phyloP scores from a whole-genome alignment of 495 filamentous ascomycete genomes.

The Geoglossum glabrum region DNA sequence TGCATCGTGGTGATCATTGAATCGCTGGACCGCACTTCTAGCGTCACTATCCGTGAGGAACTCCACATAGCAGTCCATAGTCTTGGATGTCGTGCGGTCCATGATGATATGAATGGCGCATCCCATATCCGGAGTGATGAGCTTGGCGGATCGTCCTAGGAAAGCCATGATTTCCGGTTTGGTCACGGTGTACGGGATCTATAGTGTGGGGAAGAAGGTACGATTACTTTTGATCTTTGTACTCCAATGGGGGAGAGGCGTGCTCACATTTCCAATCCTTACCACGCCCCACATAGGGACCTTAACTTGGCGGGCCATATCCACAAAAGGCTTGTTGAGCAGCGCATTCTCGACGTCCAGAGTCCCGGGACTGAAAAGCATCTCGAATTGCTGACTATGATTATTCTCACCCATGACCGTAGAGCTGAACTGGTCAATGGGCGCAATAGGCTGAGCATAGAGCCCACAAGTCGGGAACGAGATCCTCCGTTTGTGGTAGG shows the following conservation, averaged over 20 bases:
- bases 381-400: not conserved
- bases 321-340: constrained; percentile 9
- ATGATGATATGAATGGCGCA: constrained; percentile 65
- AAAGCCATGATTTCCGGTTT: constrained; percentile 49
- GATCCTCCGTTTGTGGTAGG: not conserved
- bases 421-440: not conserved
- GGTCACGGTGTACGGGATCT: constrained; percentile 51
- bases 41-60: constrained; percentile 36
- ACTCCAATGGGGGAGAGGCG: not conserved
- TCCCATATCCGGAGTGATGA: constrained; percentile 30
- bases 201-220: constrained; percentile 2
- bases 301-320: constrained; percentile 7
- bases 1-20: constrained; percentile 17
- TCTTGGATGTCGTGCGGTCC: constrained; percentile 61
- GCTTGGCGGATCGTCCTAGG: constrained; percentile 41
- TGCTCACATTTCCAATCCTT: constrained; percentile 19
- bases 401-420: not conserved
- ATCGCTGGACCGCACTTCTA: constrained; percentile 27
- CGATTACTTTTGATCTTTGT: not conserved
- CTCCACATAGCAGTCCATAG: constrained; percentile 56
- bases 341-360: not conserved
- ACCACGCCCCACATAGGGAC: constrained; percentile 18
- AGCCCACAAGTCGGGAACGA: not conserved
- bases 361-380: not conserved
- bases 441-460: not conserved